Evolutionary conservation across 2,329 filamentous ascomycete species (phyloP), one percentile per base, ranked within the genome.

Genomic region (Didymella exigua): DNA sequence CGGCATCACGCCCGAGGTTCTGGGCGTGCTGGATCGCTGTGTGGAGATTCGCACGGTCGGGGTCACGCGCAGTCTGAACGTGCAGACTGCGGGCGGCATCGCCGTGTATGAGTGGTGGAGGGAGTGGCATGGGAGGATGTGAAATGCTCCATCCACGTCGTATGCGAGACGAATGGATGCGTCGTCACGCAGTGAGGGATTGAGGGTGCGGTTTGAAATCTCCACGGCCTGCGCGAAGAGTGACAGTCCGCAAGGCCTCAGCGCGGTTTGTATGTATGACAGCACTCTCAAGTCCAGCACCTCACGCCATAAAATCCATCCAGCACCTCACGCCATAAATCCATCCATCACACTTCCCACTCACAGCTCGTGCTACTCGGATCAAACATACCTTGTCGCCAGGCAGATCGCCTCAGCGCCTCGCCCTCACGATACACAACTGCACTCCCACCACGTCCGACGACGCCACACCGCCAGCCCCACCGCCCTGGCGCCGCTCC

Each of bases 11-110:
- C 77, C 75, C 0, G 68, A 77, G 37, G 74, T 84, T 21, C 59
- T 84, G 43, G 72, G 73, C 0, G 79, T 81, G 54, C 75, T 81
- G 45, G 81, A 82, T 72, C 58, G 79, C 23, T 78, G 82, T 56
- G 79, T 84, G 5, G 81, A 84, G 67, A 81, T 84, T 42, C 72
- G 74, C 44, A 82, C 83, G 57, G 73, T 76, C 43, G 81, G 81
- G 0, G 74, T 82, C 6, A 83, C 81, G 27, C 74, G 81, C 61
- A 82, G 80, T 64, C 69, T 84, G 70, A 84, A 84, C 67, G 81
- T 84, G 56, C 81, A 84, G 70, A 83, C 81, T 21, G 81, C 81
- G 11, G 79, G 78, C 13, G 79, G 76, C 0, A 78, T 82, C 50
- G 80, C 81, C 38, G 61, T 82, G 31, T 82, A 77, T 65, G 81